Evolutionary conservation across 2,329 filamentous ascomycete species (phyloP), one percentile per base, ranked within the genome.

Genomic region (Herpotrichia juniperi): DNA sequence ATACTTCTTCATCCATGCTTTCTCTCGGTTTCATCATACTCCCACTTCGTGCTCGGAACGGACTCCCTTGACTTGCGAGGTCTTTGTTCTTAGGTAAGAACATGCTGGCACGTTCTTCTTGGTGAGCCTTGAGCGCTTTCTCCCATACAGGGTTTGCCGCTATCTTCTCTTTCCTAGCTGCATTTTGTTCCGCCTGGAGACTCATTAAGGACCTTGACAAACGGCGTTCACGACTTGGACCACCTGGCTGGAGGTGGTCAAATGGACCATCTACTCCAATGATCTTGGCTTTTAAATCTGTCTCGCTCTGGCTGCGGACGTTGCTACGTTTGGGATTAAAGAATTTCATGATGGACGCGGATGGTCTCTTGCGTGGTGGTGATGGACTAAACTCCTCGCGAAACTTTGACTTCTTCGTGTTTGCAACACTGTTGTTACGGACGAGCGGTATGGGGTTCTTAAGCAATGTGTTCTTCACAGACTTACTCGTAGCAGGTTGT

Each of bases 371-470:
- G 30, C 55, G 58, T 3, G 64, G 58, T 14, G 67, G 67, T 6
- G 68, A 61, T 1, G 64, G 67, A 32, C 66, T 70, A 53, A 74
- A 71, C 24, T 73, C 70, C 54, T 74, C 71, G 7, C 63, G 62
- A 25, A 74, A 74, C 26, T 68, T 72, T 1, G 69, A 72, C 24
- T 58, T 66, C 30, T 71, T 70, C 0, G 68, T 69, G 22, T 60
- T 59, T 4, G 65, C 64, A 12, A 69, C 62, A 24, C 68, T 69
- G 47, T 70, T 70, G 26, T 66, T 67, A 2, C 60, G 56, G 8
- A 52, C 46, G 9, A 53, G 26, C 5, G 32, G 25, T 35, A 34
- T 46, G n/a, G 21, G 21, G n/a, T 17, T 42, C 5, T 70, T 19
- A 2, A 32, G 48, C 42, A 35, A 53, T 25, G 4, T 40, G 35